A percentile compares a stretch with the other conserved stretches of the same genome.
These are phyloP conservation scores for Kondoa malvinella DNA, from an alignment of 768 basidiomycete species.

Conservation along the genomic window DNA sequence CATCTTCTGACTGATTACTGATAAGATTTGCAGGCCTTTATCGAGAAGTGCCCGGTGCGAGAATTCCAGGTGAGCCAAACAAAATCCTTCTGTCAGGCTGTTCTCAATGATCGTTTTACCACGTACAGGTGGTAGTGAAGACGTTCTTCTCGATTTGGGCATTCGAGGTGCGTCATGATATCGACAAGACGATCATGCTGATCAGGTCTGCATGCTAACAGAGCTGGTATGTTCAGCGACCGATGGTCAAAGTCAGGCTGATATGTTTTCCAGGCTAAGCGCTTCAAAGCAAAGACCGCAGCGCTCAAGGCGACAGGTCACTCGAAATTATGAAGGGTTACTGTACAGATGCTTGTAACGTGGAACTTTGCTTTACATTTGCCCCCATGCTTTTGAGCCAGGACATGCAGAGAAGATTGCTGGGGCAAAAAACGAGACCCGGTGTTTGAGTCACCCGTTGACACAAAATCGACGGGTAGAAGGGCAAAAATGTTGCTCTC, in stretches of 20 bases:
- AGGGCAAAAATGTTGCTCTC: no score
- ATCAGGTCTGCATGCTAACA: neutral
- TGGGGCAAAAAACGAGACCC: no score
- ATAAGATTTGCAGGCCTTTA: neutral
- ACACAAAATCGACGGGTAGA: no score
- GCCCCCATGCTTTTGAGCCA: no score
- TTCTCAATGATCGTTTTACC: no score
- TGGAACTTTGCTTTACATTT: no score
- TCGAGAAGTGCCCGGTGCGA: neutral
- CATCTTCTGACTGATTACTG: neutral
- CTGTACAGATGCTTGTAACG: no score
- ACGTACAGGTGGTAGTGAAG: neutral
- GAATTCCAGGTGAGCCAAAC: neutral
- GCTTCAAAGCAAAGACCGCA: slow-evolving; percentile 5
- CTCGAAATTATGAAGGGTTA: neutral
- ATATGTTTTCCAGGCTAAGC: neutral
- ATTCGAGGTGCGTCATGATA: neutral
- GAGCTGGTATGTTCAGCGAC: neutral
- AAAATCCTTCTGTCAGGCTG: no score
- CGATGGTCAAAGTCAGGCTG: neutral
- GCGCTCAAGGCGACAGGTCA: neutral
- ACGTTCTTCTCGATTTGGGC: slow-evolving; percentile 3
- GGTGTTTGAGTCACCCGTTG: no score
- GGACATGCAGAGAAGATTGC: no score
- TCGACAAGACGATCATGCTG: neutral